Percentiles rank a stretch among this genome's conserved stretches.
phyloP scores from a whole-genome alignment of 1,284 basidiomycete species.

The Exobasidium rhododendri region DNA sequence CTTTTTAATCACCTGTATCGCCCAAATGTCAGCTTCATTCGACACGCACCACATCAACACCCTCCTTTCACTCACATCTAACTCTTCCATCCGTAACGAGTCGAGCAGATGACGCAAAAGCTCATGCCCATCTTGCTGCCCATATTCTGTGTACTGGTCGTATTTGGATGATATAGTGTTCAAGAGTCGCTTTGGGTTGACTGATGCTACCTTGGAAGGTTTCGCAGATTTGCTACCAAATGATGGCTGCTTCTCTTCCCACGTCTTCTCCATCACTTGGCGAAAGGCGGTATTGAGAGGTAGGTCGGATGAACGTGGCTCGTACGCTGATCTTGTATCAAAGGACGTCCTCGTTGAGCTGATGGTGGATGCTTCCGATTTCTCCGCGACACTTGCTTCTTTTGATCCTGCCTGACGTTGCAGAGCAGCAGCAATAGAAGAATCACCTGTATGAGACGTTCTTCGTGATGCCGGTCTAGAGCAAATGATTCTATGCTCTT shows the following conservation, averaged over 20 bases:
- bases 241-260: constrained; percentile 24
- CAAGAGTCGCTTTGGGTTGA: constrained; percentile 61
- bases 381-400: neutral
- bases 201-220: constrained; percentile 11
- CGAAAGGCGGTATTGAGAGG: constrained; percentile 43
- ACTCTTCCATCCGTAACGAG: constrained; percentile 90
- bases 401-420: neutral
- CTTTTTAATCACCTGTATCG: constrained; percentile 1
- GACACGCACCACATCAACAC: too few relatives aligned
- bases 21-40: neutral
- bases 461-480: constrained; percentile 3
- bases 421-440: neutral
- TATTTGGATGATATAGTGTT: constrained; percentile 74
- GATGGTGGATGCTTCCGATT: neutral
- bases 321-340: neutral
- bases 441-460: neutral
- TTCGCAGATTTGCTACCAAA: constrained; percentile 12
- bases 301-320: constrained; percentile 19
- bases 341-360: neutral
- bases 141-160: constrained; percentile 79
- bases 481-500: constrained; percentile 22
- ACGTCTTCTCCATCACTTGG: constrained; percentile 40
- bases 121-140: constrained; percentile 91
- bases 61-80: constrained; percentile 78
- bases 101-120: constrained; percentile 82